Conservation (phyloP, 73 alveolate genomes). For the Paraurostyla sp. region DNA sequence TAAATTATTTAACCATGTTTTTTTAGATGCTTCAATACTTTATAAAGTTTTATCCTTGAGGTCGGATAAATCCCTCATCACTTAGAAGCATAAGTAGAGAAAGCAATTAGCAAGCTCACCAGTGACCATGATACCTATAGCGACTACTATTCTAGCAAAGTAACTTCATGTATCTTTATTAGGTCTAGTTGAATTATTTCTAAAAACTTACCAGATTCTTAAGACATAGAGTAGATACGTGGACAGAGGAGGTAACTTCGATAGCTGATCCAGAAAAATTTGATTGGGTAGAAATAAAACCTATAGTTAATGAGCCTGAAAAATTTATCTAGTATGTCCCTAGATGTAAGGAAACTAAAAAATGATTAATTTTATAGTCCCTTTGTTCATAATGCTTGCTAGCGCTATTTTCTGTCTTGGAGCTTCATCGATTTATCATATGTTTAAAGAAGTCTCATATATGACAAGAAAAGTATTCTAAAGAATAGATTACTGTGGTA, state of each 20-base stretch:
- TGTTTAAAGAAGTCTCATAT: constrained; percentile 76
- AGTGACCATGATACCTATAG: not conserved
- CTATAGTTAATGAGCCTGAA: constrained; percentile 25
- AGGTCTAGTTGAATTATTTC: not conserved
- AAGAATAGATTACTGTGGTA: constrained; percentile 97
- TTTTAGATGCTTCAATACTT: too few species aligned
- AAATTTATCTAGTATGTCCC: constrained; percentile 4
- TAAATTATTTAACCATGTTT: too few species aligned
- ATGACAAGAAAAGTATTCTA: constrained; percentile 70
- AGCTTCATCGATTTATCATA: constrained; percentile 89
- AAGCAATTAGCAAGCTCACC: too few species aligned
- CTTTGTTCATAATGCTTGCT: constrained; percentile 86
- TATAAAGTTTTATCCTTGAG: too few species aligned
- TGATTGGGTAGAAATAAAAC: constrained; percentile 42
- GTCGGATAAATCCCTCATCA: too few species aligned
- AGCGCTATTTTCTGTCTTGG: constrained; percentile 91
- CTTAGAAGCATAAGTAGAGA: too few species aligned
- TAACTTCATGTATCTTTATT: not conserved
- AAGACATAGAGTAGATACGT: not conserved
- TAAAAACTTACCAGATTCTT: not conserved
- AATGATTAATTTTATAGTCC: constrained; percentile 75
- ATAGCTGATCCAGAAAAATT: not conserved
- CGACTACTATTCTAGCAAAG: not conserved
- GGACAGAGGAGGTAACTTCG: not conserved
- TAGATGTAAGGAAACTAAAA: constrained; percentile 22